phyloP scores from a whole-genome alignment of 1,284 basidiomycete species.

The Cutaneotrichosporon dermatis region DNA sequence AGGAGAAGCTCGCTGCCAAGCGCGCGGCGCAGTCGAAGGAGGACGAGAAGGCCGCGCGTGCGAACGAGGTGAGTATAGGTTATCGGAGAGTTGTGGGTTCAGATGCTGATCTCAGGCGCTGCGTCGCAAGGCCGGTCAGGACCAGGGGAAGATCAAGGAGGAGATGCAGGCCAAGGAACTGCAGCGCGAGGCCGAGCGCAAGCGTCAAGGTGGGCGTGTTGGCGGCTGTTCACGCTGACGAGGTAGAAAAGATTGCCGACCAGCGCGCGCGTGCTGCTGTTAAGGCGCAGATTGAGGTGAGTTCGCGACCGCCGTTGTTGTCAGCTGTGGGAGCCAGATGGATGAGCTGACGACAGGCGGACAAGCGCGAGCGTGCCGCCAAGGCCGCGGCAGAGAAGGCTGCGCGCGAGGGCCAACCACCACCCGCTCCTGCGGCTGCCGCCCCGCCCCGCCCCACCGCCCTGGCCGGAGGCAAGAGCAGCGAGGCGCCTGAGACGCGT shows the following conservation, averaged over 20 bases:
- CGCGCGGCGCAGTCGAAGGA: slow-evolving; percentile 60
- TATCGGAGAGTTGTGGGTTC: no score
- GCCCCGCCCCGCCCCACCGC: slow-evolving; percentile 24
- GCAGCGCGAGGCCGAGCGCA: slow-evolving; percentile 70
- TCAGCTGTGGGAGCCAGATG: no score
- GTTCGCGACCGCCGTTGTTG: not conserved
- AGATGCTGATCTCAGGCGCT: slow-evolving; percentile 51
- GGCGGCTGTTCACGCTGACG: slow-evolving; percentile 5
- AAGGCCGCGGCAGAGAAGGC: slow-evolving; percentile 84
- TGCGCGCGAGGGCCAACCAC: slow-evolving; percentile 62
- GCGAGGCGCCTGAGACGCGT: slow-evolving; percentile 75
- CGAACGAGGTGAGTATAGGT: slow-evolving; percentile 59
- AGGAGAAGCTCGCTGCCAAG: slow-evolving; percentile 74
- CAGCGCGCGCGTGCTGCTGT: slow-evolving; percentile 74
- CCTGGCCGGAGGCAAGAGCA: slow-evolving; percentile 55
- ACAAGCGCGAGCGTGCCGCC: slow-evolving; percentile 81
- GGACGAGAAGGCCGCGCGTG: slow-evolving; percentile 66
- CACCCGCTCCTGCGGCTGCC: slow-evolving; percentile 47
- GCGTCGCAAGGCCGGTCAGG: slow-evolving; percentile 78
- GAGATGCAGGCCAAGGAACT: slow-evolving; percentile 73
- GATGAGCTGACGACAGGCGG: slow-evolving; percentile 52
- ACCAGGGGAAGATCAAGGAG: slow-evolving; percentile 67
- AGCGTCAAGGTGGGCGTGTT: slow-evolving; percentile 60
- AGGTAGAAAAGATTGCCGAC: slow-evolving; percentile 76
- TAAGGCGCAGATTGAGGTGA: slow-evolving; percentile 78